These are phyloP conservation scores for Calonectria multiphialidica DNA, from an alignment of 2,329 filamentous ascomycete genomes.

Conservation along the genomic window DNA sequence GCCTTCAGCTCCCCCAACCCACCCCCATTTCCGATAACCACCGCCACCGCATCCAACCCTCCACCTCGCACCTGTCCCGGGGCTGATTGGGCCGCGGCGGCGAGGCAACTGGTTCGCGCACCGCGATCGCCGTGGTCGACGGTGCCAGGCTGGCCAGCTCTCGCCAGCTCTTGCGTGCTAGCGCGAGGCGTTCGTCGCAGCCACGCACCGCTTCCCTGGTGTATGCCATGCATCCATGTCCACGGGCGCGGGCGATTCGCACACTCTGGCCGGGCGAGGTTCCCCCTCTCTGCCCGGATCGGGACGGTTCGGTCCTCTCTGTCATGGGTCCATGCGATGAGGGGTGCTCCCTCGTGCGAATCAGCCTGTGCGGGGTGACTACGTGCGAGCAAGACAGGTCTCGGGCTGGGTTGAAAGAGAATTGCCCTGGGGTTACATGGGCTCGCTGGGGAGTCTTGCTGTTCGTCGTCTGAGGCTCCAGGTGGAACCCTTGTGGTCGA, in stretches of 20 bases:
- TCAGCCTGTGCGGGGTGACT: conserved; percentile 10
- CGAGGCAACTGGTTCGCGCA: conserved; percentile 17
- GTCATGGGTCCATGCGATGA: background rate
- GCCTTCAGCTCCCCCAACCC: conserved; percentile 37
- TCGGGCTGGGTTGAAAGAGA: background rate
- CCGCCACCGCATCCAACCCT: background rate
- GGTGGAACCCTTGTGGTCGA: background rate
- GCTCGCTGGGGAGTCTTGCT: background rate
- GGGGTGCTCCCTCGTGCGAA: background rate
- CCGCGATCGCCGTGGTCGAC: background rate
- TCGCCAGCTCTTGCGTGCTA: conserved; percentile 2
- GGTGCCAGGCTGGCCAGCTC: too few species aligned
- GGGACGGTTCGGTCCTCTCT: conserved; percentile 18
- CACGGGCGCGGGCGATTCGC: background rate
- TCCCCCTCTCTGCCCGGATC: background rate
- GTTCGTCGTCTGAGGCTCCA: background rate
- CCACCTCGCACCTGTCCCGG: background rate
- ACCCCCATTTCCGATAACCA: conserved; percentile 20
- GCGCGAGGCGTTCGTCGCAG: conserved; percentile 15
- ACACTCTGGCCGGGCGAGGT: conserved; percentile 17
- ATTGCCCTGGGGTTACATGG: conserved; percentile 1
- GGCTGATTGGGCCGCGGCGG: conserved; percentile 40
- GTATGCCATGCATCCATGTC: conserved; percentile 24
- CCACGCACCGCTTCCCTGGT: background rate
- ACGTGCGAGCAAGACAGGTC: conserved; percentile 3